Evolutionary conservation across 345 rosid species (phyloP), one percentile per base, ranked within the genome.

Genomic region (Salix suchowensis): DNA sequence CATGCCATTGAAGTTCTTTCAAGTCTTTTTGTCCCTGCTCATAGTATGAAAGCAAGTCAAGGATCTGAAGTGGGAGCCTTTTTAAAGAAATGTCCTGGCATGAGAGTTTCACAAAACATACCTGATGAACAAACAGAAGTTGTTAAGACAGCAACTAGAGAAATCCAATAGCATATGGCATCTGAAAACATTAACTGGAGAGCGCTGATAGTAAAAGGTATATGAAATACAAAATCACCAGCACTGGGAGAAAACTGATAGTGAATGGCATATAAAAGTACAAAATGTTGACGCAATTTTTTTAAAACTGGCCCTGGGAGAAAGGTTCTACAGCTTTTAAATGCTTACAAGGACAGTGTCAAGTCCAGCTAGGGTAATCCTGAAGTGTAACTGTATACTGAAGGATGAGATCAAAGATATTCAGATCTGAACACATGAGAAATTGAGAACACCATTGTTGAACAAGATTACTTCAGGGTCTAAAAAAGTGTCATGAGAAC

Each of bases 51-150:
- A 10, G 0, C 24, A 15, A 34, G 68, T 68, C 76, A 52, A 2
- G 1, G 4, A 23, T 64, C 6, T 11, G 36, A 46, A 36, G 30
- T 75, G 78, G 39, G 8, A 13, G 11, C n/a, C 15, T 55, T 79
- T 9, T 2, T 34, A 68, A 36, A 54, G 67, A 12, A 54, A 68
- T 37, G 62, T 24, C 74, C 72, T 24, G 26, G 36, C 1, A n/a
- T 19, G 48, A 19, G 21, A 40, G 68, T 48, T 44, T 11, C 71
- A 71, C 32, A 73, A 55, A 32, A 65, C 23, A 58, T 86, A 92
- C 98, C 90, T 95, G 99, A 85, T 96, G 98, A 80, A 93, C 90
- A n/a, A 96, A 96, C 60, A 96, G 83, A 81, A 93, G 98, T 81
- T 96, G 98, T 16, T n/a, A 30, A 68, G 37, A 71, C 32, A 5